Evolutionary conservation across 140 eudicot species (phyloP), one percentile per base, ranked within the genome.

Genomic region (Anethum foeniculum): DNA sequence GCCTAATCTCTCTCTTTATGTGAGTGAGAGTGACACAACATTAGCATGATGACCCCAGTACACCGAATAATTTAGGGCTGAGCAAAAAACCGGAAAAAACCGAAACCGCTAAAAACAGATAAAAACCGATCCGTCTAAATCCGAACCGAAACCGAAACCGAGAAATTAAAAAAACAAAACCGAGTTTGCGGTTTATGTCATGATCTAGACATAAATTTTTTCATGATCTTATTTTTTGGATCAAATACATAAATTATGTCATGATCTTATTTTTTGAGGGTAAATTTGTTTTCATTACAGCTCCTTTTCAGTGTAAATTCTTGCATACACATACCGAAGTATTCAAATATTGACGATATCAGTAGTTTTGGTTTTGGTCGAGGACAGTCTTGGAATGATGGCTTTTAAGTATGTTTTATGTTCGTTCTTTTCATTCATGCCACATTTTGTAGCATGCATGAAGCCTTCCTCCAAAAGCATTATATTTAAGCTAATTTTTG

Each of bases 291-390:
- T 34, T 34, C 38, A 34, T 34, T 3, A 34, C 38, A 34, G 91
- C 97, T 78, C 95, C 95, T 95, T 87, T 95, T 95, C 89, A 92
- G 90, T 91, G 99, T 92, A 85, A 36, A 88, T 67, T 69, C 73
- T 83, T 36, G 12, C 30, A 8, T 39, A 36, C 64, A 65, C 79
- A 27, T 49, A 0, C 16, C n/a, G 4, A 54, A 58, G 27, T 78
- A 54, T 12, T 78, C n/a, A 8, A 10, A 58, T 34, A 0, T 77
- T 77, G 43, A 39, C 28, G 19, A 34, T 34, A 77, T 48, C 21
- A 2, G 38, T 71, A 21, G 30, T 71, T 15, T 38, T 18, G 76
- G 25, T 41, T 21, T 15, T 8, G 3, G 41, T 72, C 1, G 77
- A 23, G 76, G 25, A 34, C 21, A 4, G 23, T 32, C 51, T 34